These are phyloP conservation scores for Erodium texanum DNA, from an alignment of 441 rosid species.

Conservation along the genomic window DNA sequence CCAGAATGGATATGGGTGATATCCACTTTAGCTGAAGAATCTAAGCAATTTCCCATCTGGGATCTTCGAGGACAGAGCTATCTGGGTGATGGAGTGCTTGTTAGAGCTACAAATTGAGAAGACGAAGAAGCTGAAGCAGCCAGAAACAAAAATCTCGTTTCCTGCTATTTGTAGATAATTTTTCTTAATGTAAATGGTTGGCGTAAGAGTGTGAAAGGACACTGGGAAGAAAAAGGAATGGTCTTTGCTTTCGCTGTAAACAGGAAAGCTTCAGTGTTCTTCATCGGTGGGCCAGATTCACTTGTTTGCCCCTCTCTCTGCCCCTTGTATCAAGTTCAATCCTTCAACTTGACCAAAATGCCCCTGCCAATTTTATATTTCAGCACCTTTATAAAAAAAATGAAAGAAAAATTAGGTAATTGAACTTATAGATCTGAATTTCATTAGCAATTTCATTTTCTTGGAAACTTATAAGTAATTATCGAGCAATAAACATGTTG, in stretches of 20 bases:
- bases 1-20: conserved; percentile 47
- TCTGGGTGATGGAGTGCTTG: not conserved
- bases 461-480: no score
- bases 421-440: no score
- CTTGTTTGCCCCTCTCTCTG: not conserved
- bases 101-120: not conserved
- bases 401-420: no score
- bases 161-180: no score
- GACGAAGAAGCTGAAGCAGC: not conserved
- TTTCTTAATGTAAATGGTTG: no score
- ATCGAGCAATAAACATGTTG: no score
- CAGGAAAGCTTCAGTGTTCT: not conserved
- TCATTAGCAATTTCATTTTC: no score
- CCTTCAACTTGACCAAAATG: not conserved
- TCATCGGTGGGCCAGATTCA: not conserved
- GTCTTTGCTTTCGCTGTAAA: not conserved
- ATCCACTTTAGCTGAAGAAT: conserved; percentile 56
- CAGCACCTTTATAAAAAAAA: no score
- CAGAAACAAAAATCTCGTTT: no score
- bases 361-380: not conserved
- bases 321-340: not conserved
- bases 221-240: not conserved
- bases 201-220: not conserved
- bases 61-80: conserved; percentile 6
- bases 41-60: conserved; percentile 71